Conservation (phyloP, 1,284 basidiomycete species). For the Tilletiaria anomala region DNA sequence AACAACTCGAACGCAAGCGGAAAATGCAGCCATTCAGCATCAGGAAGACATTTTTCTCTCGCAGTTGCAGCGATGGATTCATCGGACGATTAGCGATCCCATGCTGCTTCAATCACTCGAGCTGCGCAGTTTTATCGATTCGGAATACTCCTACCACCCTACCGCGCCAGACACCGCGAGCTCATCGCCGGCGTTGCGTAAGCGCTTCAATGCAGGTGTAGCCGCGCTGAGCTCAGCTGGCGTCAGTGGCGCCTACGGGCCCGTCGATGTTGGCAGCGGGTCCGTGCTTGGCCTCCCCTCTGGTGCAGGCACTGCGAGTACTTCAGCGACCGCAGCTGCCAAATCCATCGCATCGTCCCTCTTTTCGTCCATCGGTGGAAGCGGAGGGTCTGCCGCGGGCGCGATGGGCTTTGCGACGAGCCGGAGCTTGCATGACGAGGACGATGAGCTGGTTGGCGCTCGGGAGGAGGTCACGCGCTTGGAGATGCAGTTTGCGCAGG, state of each 20-base stretch:
- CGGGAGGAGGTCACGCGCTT: constrained; percentile 26
- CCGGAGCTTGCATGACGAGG: constrained; percentile 23
- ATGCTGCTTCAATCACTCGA: constrained; percentile 20
- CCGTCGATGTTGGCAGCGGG: not conserved
- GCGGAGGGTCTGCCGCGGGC: too few relatives aligned
- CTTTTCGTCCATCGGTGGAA: too few relatives aligned
- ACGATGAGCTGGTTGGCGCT: constrained; percentile 23
- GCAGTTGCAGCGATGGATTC: constrained; percentile 23
- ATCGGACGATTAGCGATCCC: constrained; percentile 15
- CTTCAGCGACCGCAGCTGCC: constrained; percentile 5
- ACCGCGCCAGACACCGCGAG: constrained; percentile 11
- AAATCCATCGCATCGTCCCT: constrained; percentile 6
- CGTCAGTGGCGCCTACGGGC: not conserved
- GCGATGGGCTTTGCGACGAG: constrained; percentile 16
- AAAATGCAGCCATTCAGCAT: too few relatives aligned
- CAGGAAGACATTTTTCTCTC: constrained; percentile 21
- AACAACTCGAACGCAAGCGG: too few relatives aligned
- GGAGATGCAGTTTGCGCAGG: constrained; percentile 27
- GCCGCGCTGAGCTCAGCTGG: not conserved
- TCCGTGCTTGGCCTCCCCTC: not conserved
- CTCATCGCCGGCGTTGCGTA: not conserved
- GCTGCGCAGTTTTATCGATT: constrained; percentile 26
- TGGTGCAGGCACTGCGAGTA: not conserved
- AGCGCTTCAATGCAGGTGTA: not conserved
- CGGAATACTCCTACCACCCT: constrained; percentile 30